Evolutionary conservation across 2,329 filamentous ascomycete species (phyloP).

Genomic region (Fusarium succisae): DNA sequence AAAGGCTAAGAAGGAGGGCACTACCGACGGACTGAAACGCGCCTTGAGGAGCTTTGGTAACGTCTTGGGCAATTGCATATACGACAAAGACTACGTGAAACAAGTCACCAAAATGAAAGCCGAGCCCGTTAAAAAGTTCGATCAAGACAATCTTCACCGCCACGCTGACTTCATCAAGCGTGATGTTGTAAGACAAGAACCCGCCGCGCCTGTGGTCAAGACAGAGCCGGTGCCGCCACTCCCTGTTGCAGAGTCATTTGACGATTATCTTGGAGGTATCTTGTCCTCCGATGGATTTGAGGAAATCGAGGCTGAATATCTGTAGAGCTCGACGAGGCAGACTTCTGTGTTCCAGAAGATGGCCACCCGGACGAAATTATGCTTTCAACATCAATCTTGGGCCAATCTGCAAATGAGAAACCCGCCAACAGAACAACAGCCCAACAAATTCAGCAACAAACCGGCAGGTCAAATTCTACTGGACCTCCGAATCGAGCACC

Average conservation of each 20-base stretch:
- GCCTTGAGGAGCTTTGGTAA: slow-evolving; percentile 93
- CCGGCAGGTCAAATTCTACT: slow-evolving; percentile 28
- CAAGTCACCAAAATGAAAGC: slow-evolving; percentile 93
- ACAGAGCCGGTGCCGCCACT: slow-evolving; percentile 39
- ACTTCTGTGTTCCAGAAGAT: slow-evolving; percentile 75
- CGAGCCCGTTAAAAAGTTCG: slow-evolving; percentile 75
- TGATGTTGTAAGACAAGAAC: slow-evolving; percentile 51
- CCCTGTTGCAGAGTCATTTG: slow-evolving; percentile 56
- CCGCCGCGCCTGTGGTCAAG: slow-evolving; percentile 36
- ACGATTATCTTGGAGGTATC: slow-evolving; percentile 61
- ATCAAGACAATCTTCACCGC: slow-evolving; percentile 81
- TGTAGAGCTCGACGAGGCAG: slow-evolving; percentile 78
- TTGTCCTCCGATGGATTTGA: slow-evolving; percentile 50
- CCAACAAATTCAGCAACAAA: slow-evolving; percentile 38
- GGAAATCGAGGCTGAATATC: slow-evolving; percentile 49
- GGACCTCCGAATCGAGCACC: slow-evolving; percentile 38
- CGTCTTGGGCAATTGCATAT: slow-evolving; percentile 96
- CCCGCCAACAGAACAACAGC: slow-evolving; percentile 25
- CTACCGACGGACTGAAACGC: slow-evolving; percentile 92
- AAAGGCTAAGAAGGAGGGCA: slow-evolving; percentile 98
- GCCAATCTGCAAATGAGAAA: slow-evolving; percentile 35
- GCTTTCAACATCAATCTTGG: slow-evolving; percentile 52
- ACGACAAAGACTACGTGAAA: slow-evolving; percentile 92
- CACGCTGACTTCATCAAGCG: slow-evolving; percentile 79
- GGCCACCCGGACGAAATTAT: slow-evolving; percentile 81